Percentiles rank a stretch among this genome's conserved stretches.
These are phyloP conservation scores for Fraxinus excelsior DNA, from an alignment of 257 asterid genomes.

Conservation along the genomic window DNA sequence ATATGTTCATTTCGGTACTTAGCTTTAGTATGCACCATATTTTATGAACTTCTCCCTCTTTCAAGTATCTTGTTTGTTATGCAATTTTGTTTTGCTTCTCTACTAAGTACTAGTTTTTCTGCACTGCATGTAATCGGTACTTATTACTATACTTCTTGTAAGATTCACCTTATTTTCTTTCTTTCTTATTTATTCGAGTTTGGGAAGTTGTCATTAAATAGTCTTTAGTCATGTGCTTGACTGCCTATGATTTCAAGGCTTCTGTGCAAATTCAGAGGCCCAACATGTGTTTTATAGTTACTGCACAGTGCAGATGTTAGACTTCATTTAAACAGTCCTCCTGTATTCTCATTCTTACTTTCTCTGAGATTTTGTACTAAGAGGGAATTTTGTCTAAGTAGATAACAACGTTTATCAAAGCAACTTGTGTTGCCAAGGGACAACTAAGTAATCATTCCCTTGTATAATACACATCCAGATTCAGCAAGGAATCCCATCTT, in stretches of 20 bases:
- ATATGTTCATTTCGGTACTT: conserved; percentile 5
- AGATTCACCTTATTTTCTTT: neutral
- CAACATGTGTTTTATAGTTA: neutral
- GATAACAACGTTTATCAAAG: neutral
- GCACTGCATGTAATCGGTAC: neutral
- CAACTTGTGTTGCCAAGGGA: neutral
- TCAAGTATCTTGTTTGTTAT: conserved; percentile 2
- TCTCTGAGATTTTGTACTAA: neutral
- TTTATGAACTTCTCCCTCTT: neutral
- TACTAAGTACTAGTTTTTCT: conserved; percentile 4
- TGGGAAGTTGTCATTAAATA: conserved; percentile 17
- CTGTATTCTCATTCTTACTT: neutral
- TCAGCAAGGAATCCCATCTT: neutral
- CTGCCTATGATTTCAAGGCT: conserved; percentile 2
- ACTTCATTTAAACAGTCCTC: neutral
- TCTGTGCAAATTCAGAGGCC: conserved; percentile 2
- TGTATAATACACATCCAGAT: neutral
- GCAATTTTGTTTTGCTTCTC: conserved; percentile 13
- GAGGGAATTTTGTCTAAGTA: neutral
- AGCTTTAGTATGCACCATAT: conserved; percentile 3
- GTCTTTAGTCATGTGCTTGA: conserved; percentile 7
- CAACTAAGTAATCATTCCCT: neutral
- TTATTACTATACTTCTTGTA: neutral
- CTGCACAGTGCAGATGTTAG: conserved; percentile 2
- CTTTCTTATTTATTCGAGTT: conserved; percentile 9